Conservation (phyloP, 2,329 filamentous ascomycete species). For the Stromatinia cepivora region DNA sequence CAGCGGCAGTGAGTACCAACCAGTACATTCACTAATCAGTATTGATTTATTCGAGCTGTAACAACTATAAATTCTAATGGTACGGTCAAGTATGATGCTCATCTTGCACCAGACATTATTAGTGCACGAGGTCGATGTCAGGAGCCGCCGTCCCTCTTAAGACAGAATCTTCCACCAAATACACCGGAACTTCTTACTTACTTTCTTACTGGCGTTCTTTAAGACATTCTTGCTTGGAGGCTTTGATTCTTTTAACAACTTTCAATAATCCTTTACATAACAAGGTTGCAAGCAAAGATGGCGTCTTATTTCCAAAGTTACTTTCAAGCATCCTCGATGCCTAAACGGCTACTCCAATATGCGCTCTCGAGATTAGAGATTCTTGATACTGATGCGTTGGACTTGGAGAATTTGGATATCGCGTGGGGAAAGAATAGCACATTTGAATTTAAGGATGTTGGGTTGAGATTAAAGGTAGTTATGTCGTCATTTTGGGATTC, state of each 20-base stretch:
- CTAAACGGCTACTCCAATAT: constrained; percentile 86
- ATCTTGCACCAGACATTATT: constrained; percentile 19
- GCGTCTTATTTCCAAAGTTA: constrained; percentile 41
- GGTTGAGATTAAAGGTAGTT: constrained; percentile 72
- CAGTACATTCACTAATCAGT: neutral
- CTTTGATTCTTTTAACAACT: constrained; percentile 7
- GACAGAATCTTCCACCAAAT: constrained; percentile 23
- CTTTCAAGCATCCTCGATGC: constrained; percentile 61
- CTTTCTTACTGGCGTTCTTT: neutral
- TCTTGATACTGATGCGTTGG: constrained; percentile 82
- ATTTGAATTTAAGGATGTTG: constrained; percentile 84
- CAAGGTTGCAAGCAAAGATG: constrained; percentile 33
- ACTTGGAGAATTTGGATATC: constrained; percentile 83
- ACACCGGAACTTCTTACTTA: constrained; percentile 13
- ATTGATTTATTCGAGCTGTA: neutral
- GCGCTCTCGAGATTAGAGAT: constrained; percentile 80
- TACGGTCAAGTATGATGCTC: constrained; percentile 20
- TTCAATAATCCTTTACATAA: neutral
- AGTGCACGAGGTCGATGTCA: constrained; percentile 35
- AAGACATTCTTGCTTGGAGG: constrained; percentile 18
- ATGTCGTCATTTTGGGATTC: constrained; percentile 3
- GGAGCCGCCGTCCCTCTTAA: constrained; percentile 32
- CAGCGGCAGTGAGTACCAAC: neutral
- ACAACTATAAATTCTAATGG: neutral
- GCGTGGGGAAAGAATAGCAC: constrained; percentile 78